Percentiles rank a stretch among this genome's conserved stretches.
Conservation (phyloP, 2,329 filamentous ascomycete genomes). For the Pyrenophora graminea region DNA sequence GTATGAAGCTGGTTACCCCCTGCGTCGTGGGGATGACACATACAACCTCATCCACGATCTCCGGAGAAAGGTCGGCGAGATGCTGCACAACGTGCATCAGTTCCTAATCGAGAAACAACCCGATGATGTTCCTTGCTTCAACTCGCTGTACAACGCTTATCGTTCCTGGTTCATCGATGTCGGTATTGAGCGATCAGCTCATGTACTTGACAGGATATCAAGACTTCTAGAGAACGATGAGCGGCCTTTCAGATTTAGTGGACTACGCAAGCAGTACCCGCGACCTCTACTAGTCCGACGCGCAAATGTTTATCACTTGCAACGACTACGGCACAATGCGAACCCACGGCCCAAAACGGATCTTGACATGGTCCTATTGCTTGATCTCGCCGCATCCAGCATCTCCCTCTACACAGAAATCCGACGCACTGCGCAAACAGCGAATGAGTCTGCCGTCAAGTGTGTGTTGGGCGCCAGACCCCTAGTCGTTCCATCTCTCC, state of each 20-base stretch:
- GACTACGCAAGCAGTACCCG: constrained; percentile 88
- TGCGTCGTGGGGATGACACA: constrained; percentile 61
- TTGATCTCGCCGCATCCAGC: constrained; percentile 87
- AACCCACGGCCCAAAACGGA: constrained; percentile 84
- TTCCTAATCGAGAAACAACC: constrained; percentile 86
- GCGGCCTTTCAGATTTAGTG: constrained; percentile 91
- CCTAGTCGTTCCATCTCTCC: constrained; percentile 84
- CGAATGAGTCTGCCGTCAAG: constrained; percentile 91
- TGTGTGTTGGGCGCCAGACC: constrained; percentile 85
- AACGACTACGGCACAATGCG: constrained; percentile 92
- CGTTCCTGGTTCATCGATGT: constrained; percentile 97
- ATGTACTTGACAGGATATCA: constrained; percentile 85
- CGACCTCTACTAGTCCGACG: constrained; percentile 88
- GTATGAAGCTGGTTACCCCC: constrained; percentile 84
- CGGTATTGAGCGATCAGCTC: constrained; percentile 91
- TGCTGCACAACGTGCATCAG: constrained; percentile 80
- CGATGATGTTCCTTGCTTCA: constrained; percentile 95
- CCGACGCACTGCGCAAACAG: constrained; percentile 87
- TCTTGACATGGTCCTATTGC: constrained; percentile 81
- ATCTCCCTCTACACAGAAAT: constrained; percentile 94
- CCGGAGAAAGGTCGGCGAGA: constrained; percentile 76
- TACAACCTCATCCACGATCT: constrained; percentile 81
- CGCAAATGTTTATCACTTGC: constrained; percentile 91
- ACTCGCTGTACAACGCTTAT: constrained; percentile 87
- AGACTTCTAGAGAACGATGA: constrained; percentile 85